phyloP scores from a whole-genome alignment of 148 eudicot species.

The Rhododendron henanense region DNA sequence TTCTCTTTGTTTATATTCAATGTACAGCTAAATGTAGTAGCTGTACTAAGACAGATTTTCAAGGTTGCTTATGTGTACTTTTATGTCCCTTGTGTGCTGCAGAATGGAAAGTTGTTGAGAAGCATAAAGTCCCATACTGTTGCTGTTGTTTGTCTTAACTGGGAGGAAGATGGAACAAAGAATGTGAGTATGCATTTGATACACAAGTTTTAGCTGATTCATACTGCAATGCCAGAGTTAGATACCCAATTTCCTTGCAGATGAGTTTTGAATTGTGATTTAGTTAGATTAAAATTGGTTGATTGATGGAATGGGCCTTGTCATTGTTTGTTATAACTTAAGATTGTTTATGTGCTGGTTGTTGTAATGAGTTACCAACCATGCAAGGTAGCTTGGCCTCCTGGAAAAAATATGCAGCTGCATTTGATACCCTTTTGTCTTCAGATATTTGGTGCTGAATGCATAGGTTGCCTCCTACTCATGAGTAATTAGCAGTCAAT shows the following conservation, averaged over 20 bases:
- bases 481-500: no score
- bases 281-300: not conserved
- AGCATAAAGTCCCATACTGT: slow-evolving; percentile 69
- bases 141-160: slow-evolving; percentile 80
- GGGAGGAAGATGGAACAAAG: slow-evolving; percentile 75
- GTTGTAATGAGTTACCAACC: not conserved
- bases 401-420: no score
- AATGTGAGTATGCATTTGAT: slow-evolving; percentile 30
- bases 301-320: not conserved
- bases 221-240: not conserved
- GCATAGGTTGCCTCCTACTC: no score
- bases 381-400: not conserved
- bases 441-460: no score
- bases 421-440: no score
- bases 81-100: slow-evolving; percentile 16
- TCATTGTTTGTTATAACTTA: not conserved
- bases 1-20: not conserved
- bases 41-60: not conserved
- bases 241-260: not conserved
- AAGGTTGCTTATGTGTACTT: not conserved
- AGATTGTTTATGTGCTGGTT: not conserved
- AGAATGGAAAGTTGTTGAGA: slow-evolving; percentile 87
- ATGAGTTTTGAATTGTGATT: not conserved
- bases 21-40: not conserved
- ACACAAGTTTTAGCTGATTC: not conserved